Evolutionary conservation across 306 rosid genomes (phyloP).

Genomic region (Casuarina cunninghamiana): DNA sequence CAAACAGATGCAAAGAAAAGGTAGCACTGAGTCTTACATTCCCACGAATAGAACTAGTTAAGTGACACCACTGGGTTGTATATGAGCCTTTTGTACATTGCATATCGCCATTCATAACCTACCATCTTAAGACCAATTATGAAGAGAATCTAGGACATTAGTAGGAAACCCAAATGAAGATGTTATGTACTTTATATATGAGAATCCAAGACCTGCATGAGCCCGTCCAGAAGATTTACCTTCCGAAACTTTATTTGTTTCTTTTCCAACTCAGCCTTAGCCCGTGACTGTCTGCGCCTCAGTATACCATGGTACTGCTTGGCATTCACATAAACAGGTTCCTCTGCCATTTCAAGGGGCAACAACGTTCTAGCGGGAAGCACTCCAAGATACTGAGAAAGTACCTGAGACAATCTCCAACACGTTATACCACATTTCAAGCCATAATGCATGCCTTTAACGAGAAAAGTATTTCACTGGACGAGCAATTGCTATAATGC

Average conservation of each 20-base stretch:
- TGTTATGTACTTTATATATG: not conserved
- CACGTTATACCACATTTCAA: not conserved
- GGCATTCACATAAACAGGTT: conserved; percentile 50
- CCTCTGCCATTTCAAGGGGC: conserved; percentile 35
- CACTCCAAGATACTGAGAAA: conserved; percentile 21
- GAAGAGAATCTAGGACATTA: not conserved
- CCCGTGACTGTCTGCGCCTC: conserved; percentile 41
- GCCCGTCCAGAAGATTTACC: conserved; percentile 12
- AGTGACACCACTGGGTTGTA: not conserved
- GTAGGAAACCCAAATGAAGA: not conserved
- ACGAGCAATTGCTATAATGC: not conserved
- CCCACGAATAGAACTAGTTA: not conserved
- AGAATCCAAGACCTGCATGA: not conserved
- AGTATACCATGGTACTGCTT: conserved; percentile 48
- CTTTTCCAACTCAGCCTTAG: conserved; percentile 44
- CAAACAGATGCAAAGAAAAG: not conserved
- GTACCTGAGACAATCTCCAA: conserved; percentile 5
- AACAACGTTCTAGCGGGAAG: conserved; percentile 27
- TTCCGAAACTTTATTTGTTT: conserved; percentile 30
- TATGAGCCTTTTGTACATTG: not conserved
- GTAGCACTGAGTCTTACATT: not conserved
- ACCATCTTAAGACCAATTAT: not conserved
- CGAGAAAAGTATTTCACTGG: not conserved
- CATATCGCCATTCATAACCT: not conserved
- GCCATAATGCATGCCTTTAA: not conserved